Evolutionary conservation across 306 rosid species (phyloP), one percentile per base, ranked within the genome.

Genomic region (Vigna reflexopilosa): DNA sequence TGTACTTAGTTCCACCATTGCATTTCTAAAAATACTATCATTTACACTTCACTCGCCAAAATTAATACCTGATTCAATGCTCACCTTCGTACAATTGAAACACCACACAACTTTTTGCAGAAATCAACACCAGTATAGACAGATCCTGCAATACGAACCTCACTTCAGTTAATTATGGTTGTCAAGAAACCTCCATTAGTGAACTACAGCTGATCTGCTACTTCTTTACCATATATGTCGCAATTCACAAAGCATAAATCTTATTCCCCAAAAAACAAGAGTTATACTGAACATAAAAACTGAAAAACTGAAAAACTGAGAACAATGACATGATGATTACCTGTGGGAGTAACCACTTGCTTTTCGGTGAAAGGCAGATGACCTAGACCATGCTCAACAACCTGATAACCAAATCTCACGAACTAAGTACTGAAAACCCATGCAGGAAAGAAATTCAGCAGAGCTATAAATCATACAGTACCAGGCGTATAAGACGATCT

Each of bases 301-400:
- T 7, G 67, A 40, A 17, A 17, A 17, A 17, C 19, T 17, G 19
- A 20, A 61, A 45, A 45, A 62, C 24, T 3, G 54, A 54, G 62
- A 52, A 30, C 24, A 73, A 55, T 63, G 76, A 74, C 30, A 63
- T 57, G 51, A 76, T 77, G 42, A 76, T 77, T 55, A 91, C 99
- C 97, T 73, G 99, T 93, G 52, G 99, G 99, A 81, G 99, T 93
- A 56, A 91, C 80, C 17, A 95, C 92, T 88, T 95, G 99, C 82
- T 91, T 95, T 89, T 95, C 99, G 1, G 99, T 93, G 79, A 95
- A 95, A 34, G 99, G 99, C 34, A 95, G 85, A 86, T 95, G 94
- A 67, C 99, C 99, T 63, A 95, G 93, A 83, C 98, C 99, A 80
- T 91, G 99, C 90, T 95, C 99, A 75, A 93, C 98, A 89, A 92